Conservation (phyloP, 345 rosid genomes). For the Carallia brachiata region DNA sequence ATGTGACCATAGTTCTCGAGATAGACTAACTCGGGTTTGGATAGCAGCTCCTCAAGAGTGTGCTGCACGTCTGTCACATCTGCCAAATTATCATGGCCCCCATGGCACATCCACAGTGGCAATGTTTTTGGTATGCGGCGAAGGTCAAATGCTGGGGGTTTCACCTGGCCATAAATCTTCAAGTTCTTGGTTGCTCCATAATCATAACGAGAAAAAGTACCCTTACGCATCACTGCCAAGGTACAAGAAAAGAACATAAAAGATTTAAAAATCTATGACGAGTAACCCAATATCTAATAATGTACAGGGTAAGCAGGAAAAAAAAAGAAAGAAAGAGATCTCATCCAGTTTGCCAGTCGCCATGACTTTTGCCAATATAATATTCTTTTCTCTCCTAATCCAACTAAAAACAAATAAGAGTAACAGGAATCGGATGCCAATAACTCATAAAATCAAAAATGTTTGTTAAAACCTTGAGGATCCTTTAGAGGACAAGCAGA, state of each 20-base stretch:
- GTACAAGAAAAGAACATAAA: background rate
- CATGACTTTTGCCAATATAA: no score
- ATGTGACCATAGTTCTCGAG: slow-evolving; percentile 74
- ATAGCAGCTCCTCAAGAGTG: slow-evolving; percentile 53
- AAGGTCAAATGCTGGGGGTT: slow-evolving; percentile 73
- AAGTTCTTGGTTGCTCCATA: slow-evolving; percentile 69
- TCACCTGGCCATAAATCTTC: slow-evolving; percentile 46
- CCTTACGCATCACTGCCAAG: slow-evolving; percentile 83
- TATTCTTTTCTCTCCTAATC: no score
- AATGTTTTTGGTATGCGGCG: slow-evolving; percentile 55
- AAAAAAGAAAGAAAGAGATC: no score
- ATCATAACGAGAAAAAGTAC: slow-evolving; percentile 70
- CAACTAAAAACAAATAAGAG: background rate
- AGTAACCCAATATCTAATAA: no score
- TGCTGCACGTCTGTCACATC: slow-evolving; percentile 60
- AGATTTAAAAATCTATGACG: background rate
- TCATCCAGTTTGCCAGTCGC: no score
- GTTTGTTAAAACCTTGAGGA: no score
- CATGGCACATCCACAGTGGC: slow-evolving; percentile 90
- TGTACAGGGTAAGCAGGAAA: no score
- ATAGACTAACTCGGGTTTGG: slow-evolving; percentile 60
- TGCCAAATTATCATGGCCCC: slow-evolving; percentile 75
- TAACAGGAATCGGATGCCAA: background rate
- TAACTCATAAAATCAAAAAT: background rate
- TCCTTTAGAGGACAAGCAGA: no score